A percentile compares a stretch with the other conserved stretches of the same genome.
phyloP scores from a whole-genome alignment of 2,329 filamentous ascomycete genomes.

The Aaosphaeria pasadenensis region DNA sequence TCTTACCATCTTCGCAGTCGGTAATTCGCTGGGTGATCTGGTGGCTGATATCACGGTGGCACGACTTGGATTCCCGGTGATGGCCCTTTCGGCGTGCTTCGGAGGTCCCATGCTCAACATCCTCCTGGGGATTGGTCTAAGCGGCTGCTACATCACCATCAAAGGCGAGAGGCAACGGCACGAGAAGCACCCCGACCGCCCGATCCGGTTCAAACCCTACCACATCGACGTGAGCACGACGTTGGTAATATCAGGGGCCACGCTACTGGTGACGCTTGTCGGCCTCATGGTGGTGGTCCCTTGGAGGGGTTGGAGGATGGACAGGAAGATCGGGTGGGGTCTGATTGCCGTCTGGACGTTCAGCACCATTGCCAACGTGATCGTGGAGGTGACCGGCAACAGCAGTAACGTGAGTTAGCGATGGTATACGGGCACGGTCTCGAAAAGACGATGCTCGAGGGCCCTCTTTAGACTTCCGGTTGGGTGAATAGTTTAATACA shows the following conservation, averaged over 20 bases:
- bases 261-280: conserved; percentile 75
- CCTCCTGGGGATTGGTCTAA: conserved; percentile 87
- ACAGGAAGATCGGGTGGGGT: conserved; percentile 63
- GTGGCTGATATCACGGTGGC: conserved; percentile 95
- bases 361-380: conserved; percentile 77
- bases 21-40: conserved; percentile 90
- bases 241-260: conserved; percentile 80
- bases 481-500: conserved; percentile 2
- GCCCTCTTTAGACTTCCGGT: no score
- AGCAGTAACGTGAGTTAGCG: conserved; percentile 25
- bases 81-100: conserved; percentile 93
- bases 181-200: conserved; percentile 62
- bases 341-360: conserved; percentile 77
- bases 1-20: conserved; percentile 92
- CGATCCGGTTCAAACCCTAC: conserved; percentile 71
- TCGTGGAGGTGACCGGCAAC: conserved; percentile 63
- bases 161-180: conserved; percentile 64
- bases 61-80: conserved; percentile 88
- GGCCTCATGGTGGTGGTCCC: conserved; percentile 79
- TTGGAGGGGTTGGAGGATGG: conserved; percentile 35
- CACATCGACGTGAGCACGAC: conserved; percentile 81
- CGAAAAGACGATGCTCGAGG: not conserved
- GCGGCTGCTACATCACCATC: conserved; percentile 83
- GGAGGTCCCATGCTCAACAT: conserved; percentile 99
- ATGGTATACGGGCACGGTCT: conserved; percentile 4